A percentile compares a stretch with the other conserved stretches of the same genome.
Evolutionary conservation across 2,329 filamentous ascomycete species (phyloP).

Genomic region (Aschersonia sp.): DNA sequence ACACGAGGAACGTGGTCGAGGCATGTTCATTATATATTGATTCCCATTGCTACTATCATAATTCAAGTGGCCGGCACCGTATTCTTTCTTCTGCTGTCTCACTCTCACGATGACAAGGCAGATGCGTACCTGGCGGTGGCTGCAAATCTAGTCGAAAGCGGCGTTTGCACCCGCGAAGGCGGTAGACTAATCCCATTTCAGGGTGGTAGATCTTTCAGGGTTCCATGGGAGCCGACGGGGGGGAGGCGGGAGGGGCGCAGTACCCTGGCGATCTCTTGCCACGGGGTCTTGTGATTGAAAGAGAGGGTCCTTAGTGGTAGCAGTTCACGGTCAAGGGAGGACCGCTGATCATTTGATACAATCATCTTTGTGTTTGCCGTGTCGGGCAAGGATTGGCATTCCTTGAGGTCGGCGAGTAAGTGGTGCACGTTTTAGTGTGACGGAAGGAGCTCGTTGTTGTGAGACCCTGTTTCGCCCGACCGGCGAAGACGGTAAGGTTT

Average conservation of each 20-base stretch:
- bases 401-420: not conserved
- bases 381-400: not conserved
- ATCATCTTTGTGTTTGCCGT: slow-evolving; percentile 2
- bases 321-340: not conserved
- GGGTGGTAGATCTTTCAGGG: not conserved
- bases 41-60: not conserved
- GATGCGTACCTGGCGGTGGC: slow-evolving; percentile 1
- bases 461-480: not conserved
- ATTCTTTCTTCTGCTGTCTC: not conserved
- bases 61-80: slow-evolving; percentile 2
- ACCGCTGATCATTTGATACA: not conserved
- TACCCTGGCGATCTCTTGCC: not conserved
- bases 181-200: slow-evolving; percentile 1
- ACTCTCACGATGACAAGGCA: not conserved
- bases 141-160: not conserved
- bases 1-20: not conserved
- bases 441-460: not conserved
- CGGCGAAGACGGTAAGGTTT: not conserved
- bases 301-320: not conserved
- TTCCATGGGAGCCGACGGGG: not conserved
- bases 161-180: not conserved
- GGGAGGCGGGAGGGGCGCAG: not conserved
- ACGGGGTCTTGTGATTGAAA: not conserved
- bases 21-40: slow-evolving; percentile 4
- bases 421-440: not conserved